Evolutionary conservation across 2,329 filamentous ascomycete species (phyloP).

Genomic region (Colletotrichum camelliae): DNA sequence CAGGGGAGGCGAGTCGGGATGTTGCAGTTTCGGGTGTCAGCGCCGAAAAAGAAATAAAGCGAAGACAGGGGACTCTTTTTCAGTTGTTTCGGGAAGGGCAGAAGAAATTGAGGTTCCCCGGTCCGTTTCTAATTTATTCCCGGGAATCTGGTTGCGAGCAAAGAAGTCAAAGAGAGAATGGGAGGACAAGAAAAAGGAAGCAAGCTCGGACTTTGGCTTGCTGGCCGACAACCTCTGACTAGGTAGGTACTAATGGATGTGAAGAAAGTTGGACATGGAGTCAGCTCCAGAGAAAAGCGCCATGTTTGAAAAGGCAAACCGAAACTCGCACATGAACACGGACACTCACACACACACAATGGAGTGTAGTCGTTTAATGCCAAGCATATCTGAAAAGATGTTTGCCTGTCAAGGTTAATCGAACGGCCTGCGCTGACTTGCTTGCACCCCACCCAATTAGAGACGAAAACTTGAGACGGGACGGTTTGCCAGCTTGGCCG

Average conservation of each 20-base stretch:
- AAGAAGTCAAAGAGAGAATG: neutral
- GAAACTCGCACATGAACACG: neutral
- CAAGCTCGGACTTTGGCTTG: neutral
- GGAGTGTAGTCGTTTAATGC: neutral
- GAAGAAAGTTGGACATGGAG: neutral
- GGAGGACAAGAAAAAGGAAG: neutral
- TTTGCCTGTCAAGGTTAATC: neutral
- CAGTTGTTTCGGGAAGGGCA: neutral
- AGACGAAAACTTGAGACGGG: neutral
- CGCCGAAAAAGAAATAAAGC: constrained; percentile 1
- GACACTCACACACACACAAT: neutral
- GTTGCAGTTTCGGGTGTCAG: constrained; percentile 11
- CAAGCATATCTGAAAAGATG: neutral
- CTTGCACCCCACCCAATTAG: neutral
- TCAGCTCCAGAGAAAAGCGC: neutral
- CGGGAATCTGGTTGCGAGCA: constrained; percentile 7
- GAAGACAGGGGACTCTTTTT: neutral
- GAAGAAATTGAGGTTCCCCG: neutral
- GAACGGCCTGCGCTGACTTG: neutral
- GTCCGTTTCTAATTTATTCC: neutral
- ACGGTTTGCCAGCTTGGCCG: neutral
- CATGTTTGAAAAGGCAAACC: neutral
- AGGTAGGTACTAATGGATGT: neutral
- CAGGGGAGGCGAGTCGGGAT: neutral
- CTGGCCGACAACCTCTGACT: too few species aligned